These are phyloP conservation scores for Vitis amurensis DNA, from an alignment of 164 flowering plant species.

Conservation along the genomic window DNA sequence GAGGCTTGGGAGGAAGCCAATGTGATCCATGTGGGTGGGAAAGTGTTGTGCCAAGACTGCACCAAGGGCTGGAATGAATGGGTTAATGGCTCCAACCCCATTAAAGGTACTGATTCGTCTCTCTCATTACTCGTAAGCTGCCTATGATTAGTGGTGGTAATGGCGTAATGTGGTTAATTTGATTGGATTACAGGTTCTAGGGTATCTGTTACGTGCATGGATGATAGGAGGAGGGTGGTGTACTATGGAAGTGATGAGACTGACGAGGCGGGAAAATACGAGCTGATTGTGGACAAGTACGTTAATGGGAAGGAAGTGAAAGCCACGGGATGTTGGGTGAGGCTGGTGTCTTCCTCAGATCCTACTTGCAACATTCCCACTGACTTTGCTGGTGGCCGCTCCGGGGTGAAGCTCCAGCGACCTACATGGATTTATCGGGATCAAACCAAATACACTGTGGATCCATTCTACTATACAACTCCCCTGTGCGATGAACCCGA, in stretches of 20 bases:
- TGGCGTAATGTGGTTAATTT: background rate
- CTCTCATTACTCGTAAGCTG: background rate
- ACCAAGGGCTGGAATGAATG: constrained; percentile 59
- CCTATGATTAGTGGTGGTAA: too few relatives aligned
- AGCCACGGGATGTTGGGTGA: constrained; percentile 42
- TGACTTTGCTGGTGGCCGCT: constrained; percentile 53
- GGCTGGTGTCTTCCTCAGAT: constrained; percentile 78
- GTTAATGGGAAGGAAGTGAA: constrained; percentile 48
- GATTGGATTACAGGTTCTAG: constrained; percentile 41
- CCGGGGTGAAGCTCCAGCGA: constrained; percentile 54
- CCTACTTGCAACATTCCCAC: constrained; percentile 56
- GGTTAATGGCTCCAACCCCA: constrained; percentile 51
- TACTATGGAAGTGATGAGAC: constrained; percentile 68
- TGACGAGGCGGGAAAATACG: constrained; percentile 52
- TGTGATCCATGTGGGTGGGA: constrained; percentile 57
- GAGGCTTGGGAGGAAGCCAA: constrained; percentile 23
- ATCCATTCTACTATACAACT: constrained; percentile 65
- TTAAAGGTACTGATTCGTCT: constrained; percentile 44
- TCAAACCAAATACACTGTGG: constrained; percentile 35
- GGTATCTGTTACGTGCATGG: constrained; percentile 70
- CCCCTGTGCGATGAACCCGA: constrained; percentile 79
- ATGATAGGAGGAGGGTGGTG: constrained; percentile 48
- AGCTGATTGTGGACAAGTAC: constrained; percentile 36
- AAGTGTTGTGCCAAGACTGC: constrained; percentile 88
- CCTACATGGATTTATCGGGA: constrained; percentile 53